Base-by-base conservation (phyloP, 352 stramenopile genomes). In the Globisporangium cystogenes region DNA sequence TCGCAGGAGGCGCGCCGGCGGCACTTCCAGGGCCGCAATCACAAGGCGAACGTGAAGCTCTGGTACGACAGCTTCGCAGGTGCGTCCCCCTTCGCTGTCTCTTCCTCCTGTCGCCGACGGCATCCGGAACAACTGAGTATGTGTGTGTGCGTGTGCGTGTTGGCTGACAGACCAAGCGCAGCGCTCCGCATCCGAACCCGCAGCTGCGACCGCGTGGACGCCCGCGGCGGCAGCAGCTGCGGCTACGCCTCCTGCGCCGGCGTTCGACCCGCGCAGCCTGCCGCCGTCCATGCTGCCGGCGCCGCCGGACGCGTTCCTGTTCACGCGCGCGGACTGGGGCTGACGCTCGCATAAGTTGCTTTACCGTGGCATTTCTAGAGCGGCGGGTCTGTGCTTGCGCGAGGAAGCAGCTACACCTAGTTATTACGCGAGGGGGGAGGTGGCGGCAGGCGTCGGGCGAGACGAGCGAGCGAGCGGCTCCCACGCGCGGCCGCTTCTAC, bases 21-120 rank as follows among this genome's bases (percentile, higher is more conserved):
- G 48, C 83, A 94, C 57, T 72, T 73, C 35, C 68, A 60, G 10
- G 83, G 83, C 0, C 79, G 83, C 50, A 84, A 77, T 52, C 83
- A 94, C 61, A 87, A 82, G 52, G 53, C 69, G 20, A 94, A 94
- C 60, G 83, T 94, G 42, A 90, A 92, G 53, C 70, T 90, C 46
- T 94, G 77, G 77, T 92, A 86, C 68, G 82, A 86, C 59, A 87
- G 79, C 62, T 81, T 90, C 52, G 58, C 64, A 70, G 81, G 78
- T 89, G 68, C 14, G 69, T 86, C 64, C 12, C 64, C 36, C 20
- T 12, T 23, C 14, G 18, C 27, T 31, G 27, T 47, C 16, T 18
- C 10, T 18, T 41, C 7, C 15, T 21, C 14, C 16, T 15, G n/a
- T n/a, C n/a, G n/a, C n/a, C n/a, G n/a, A n/a, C n/a, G n/a, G n/a